These are phyloP conservation scores for Colletotrichum sp. DNA, from an alignment of 2,329 filamentous ascomycete genomes.

Conservation along the genomic window DNA sequence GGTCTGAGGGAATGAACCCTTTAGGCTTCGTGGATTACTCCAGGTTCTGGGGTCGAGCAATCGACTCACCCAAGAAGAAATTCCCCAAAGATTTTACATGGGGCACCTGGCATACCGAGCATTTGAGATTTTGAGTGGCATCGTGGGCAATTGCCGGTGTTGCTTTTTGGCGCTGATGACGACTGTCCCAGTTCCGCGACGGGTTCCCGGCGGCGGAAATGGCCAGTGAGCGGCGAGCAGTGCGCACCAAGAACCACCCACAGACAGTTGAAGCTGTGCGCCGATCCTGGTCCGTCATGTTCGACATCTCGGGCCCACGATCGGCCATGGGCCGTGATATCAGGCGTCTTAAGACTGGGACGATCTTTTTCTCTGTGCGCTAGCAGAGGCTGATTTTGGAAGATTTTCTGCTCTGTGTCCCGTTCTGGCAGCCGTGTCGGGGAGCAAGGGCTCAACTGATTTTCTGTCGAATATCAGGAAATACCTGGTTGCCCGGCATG, in stretches of 20 bases:
- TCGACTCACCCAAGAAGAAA: not conserved
- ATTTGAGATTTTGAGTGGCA: not conserved
- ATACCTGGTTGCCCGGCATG: not conserved
- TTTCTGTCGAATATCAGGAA: not conserved
- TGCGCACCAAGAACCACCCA: constrained; percentile 1
- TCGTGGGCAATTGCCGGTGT: not conserved
- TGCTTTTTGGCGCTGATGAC: constrained; percentile 7
- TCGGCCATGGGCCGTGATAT: constrained; percentile 3
- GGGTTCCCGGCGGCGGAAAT: not conserved
- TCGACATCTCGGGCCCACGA: constrained; percentile 9
- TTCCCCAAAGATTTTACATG: not conserved
- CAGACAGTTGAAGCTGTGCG: constrained; percentile 19
- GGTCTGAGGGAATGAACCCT: not conserved
- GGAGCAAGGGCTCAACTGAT: not conserved
- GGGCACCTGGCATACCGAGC: not conserved
- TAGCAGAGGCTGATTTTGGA: not conserved
- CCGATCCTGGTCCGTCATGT: constrained; percentile 11
- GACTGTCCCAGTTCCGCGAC: not conserved
- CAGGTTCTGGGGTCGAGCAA: constrained; percentile 7
- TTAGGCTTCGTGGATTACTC: not conserved
- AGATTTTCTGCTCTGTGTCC: not conserved
- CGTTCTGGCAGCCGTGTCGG: not conserved
- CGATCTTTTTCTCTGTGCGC: not conserved
- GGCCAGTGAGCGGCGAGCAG: constrained; percentile 2
- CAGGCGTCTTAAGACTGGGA: not conserved